Evolutionary conservation across 345 rosid genomes (phyloP), one percentile per base, ranked within the genome.

Genomic region (Arabidopsis arenosa): DNA sequence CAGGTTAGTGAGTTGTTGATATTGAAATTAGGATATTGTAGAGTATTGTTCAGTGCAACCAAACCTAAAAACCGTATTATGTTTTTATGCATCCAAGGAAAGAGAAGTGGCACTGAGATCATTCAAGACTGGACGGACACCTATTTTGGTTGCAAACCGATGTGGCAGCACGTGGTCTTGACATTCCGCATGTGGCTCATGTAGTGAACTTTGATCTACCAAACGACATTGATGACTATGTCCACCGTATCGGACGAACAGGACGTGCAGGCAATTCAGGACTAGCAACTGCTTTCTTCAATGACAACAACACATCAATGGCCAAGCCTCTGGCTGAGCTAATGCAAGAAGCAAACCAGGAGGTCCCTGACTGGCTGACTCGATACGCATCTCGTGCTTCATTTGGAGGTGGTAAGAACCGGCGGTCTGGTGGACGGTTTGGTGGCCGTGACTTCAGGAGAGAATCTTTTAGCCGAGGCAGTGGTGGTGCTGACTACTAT

Each of bases 121-220:
- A 66, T 95, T 95, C 57, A 95, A 90, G 77, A 92, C 83, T 61
- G 99, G 99, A 9, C 83, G 81, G 40, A 90, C 97, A 12, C 99
- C 99, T 7, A 95, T 95, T 41, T 74, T 95, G 81, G 99, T 95
- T 5, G 99, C 99, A 52, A 52, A 95, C 99, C 1, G 98, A 92
- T 53, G 98, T 94, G 61, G 98, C 83, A 17, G 83, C 80, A 40
- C 80, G 83, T 40, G 99, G 99, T 39, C 99, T 95, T 63, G 99
- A 95, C 81, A 92, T 95, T 37, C 99, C 99, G 15, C 96, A 89
- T 33, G 99, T 95, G 62, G 84, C 99, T 51, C 99, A 95, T 58
- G 99, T 95, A 5, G 96, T 95, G 36, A 95, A 95, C 79, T 94
- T 95, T 75, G 99, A 95, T 84, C 92, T 95, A 44, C 99, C 97